These are phyloP conservation scores for Sarocladium brachiariae DNA, from an alignment of 2,329 filamentous ascomycete genomes.

Conservation along the genomic window DNA sequence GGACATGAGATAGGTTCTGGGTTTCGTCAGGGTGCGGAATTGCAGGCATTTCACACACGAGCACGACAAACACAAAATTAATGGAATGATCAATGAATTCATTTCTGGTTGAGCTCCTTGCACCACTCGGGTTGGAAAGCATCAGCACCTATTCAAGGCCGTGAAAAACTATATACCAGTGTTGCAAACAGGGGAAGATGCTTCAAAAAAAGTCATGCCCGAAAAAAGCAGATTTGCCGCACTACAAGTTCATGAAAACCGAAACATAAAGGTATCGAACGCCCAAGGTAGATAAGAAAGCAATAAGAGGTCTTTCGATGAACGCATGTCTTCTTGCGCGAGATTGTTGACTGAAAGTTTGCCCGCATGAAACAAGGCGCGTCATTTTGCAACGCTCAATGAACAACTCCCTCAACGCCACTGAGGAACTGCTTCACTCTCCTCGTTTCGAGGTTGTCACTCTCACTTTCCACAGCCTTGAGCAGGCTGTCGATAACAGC, in stretches of 20 bases:
- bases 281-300: not conserved
- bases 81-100: too few species aligned
- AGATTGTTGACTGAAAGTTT: too few species aligned
- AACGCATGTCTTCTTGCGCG: too few species aligned
- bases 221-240: not conserved
- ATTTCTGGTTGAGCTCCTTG: too few species aligned
- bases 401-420: constrained; percentile 52
- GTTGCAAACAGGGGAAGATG: not conserved
- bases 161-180: not conserved
- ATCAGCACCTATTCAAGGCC: not conserved
- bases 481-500: constrained; percentile 71
- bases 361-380: too few species aligned
- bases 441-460: constrained; percentile 65
- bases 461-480: constrained; percentile 84
- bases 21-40: too few species aligned
- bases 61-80: too few species aligned
- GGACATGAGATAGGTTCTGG: too few species aligned
- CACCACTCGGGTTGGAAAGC: too few species aligned
- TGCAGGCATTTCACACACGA: too few species aligned
- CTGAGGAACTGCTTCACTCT: constrained; percentile 73
- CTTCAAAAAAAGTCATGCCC: not conserved
- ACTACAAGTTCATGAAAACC: not conserved
- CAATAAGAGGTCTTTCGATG: too few species aligned
- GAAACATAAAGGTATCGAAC: constrained; percentile 2
- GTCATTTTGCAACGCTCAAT: not conserved